Evolutionary conservation across 2,329 filamentous ascomycete genomes (phyloP), one percentile per base, ranked within the genome.

Genomic region (Sarocladium brachiariae): DNA sequence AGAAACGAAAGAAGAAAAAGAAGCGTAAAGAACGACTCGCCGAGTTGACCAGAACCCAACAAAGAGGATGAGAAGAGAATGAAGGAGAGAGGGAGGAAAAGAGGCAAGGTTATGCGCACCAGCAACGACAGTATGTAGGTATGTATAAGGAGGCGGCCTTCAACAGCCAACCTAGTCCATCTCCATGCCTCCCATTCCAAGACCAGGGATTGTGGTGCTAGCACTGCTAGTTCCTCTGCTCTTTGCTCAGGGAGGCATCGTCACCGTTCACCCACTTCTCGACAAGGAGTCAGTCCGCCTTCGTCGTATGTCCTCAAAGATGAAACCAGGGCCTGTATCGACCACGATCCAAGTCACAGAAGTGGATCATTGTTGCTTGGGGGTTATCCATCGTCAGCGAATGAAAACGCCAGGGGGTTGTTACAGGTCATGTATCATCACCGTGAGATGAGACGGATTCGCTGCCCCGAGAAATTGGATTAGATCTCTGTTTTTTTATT

Each of bases 1-100:
- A 33, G 27, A 47, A 47, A 18, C n/a, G 43, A 47, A 30, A 30
- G 27, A 33, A 33, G 11, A 33, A 33, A 21, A 31, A 23, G 19
- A 47, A 33, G 35, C 35, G 35, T 39, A 47, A 33, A n/a, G 27
- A 47, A 47, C 25, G 27, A 47, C 16, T 31, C 43, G 43, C 14
- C 18, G 43, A 47, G 43, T 47, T 47, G 21, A 47, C 43, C 43
- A 47, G 43, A 47, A 47, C 43, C n/a, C 43, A 33, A 31, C 4
- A 21, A 33, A 47, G 39, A 14, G 18, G 16, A 19, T 27, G 18
- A 25, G 43, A 47, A 33, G 27, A 47, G 43, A 19, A 33, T 19
- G 16, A 21, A 19, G 43, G 33, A 19, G 7, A 21, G 27, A 24
- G 43, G 19, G 33, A 11, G 18, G n/a, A 5, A n/a, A 18, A 35